Evolutionary conservation across 2,329 filamentous ascomycete species (phyloP).

Genomic region (Diaporthe australafricana): DNA sequence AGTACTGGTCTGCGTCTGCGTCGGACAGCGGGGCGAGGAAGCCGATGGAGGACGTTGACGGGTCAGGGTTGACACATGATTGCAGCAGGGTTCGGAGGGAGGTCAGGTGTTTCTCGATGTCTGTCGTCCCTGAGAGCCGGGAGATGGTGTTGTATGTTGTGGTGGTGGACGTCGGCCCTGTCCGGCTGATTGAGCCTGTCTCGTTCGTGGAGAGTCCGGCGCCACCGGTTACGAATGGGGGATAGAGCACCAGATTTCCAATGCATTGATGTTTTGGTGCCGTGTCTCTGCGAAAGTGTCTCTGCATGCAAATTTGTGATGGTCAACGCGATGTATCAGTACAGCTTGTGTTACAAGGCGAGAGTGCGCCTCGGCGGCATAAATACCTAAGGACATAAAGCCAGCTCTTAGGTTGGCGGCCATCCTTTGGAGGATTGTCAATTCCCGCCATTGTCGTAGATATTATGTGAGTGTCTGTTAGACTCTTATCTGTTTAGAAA

Average conservation of each 20-base stretch:
- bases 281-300: neutral
- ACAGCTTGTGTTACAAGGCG: too few relatives aligned
- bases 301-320: neutral
- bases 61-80: conserved; percentile 45
- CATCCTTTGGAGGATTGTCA: too few relatives aligned
- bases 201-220: neutral
- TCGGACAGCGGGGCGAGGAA: conserved; percentile 45
- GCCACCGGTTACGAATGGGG: neutral
- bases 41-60: conserved; percentile 43
- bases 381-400: too few relatives aligned
- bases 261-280: neutral
- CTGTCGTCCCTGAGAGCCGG: neutral
- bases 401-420: too few relatives aligned
- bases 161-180: neutral
- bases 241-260: neutral
- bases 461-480: too few relatives aligned
- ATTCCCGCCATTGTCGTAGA: too few relatives aligned
- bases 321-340: too few relatives aligned
- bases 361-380: too few relatives aligned
- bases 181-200: neutral
- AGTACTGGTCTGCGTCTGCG: conserved; percentile 40
- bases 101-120: conserved; percentile 37
- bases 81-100: conserved; percentile 42
- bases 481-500: too few relatives aligned
- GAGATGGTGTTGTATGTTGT: neutral